Conservation (phyloP, 352 stramenopile species). For the Globisporangium parvum region DNA sequence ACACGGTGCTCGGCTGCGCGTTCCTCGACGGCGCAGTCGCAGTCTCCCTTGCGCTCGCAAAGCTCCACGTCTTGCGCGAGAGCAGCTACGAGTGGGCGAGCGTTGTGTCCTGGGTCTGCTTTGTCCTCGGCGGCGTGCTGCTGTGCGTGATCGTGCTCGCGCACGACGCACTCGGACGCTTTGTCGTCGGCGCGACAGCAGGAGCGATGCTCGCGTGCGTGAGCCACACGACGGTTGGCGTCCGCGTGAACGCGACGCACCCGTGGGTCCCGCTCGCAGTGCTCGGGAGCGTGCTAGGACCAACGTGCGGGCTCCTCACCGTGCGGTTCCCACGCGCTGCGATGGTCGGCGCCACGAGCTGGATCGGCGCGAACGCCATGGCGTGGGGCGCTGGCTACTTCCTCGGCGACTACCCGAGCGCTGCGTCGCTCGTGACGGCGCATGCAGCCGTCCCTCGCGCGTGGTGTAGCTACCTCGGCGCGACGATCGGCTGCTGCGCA, state of each 20-base stretch:
- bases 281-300: conserved; percentile 1
- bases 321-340: conserved; percentile 3
- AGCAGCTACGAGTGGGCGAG: conserved; percentile 14
- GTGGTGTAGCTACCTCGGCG: conserved; percentile 29
- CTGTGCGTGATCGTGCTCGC: conserved; percentile 21
- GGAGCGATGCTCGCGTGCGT: conserved; percentile 27
- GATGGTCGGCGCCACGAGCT: conserved; percentile 24
- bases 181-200: conserved; percentile 25
- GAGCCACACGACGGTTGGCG: conserved; percentile 27
- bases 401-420: conserved; percentile 24
- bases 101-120: conserved; percentile 30
- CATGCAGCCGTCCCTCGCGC: conserved; percentile 12
- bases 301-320: not conserved
- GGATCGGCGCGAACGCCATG: conserved; percentile 23
- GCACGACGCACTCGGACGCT: conserved; percentile 14
- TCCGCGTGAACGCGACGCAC: conserved; percentile 16
- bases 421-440: conserved; percentile 10
- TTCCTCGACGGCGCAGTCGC: conserved; percentile 20
- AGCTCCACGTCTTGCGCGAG: conserved; percentile 4
- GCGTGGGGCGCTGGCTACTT: conserved; percentile 27
- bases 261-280: not conserved
- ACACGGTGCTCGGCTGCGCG: conserved; percentile 15
- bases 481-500: conserved; percentile 16
- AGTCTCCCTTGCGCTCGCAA: conserved; percentile 14
- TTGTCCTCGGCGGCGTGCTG: conserved; percentile 28